Evolutionary conservation across 2,329 filamentous ascomycete species (phyloP).

Genomic region (Pseudocercospora fijiensis): DNA sequence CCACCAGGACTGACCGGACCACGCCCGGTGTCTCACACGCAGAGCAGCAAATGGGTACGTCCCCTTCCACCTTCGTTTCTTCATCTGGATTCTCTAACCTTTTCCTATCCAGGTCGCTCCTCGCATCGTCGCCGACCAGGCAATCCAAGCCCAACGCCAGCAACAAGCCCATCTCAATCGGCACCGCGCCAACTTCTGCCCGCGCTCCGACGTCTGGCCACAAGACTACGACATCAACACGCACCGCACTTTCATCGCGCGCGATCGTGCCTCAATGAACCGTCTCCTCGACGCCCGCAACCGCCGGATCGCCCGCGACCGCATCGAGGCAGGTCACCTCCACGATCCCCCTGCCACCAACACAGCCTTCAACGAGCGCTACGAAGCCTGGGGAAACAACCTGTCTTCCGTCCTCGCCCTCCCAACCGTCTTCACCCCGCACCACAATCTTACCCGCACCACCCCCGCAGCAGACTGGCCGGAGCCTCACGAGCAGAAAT

Average conservation of each 20-base stretch:
- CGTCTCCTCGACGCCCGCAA: neutral
- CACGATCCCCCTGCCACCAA: conserved; percentile 3
- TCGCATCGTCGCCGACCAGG: neutral
- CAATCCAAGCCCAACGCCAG: neutral
- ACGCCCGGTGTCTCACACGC: neutral
- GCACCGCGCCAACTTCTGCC: neutral
- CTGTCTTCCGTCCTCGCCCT: conserved; percentile 38
- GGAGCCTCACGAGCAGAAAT: conserved; percentile 44
- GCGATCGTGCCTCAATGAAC: neutral
- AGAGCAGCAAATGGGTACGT: neutral
- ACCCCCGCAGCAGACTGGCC: conserved; percentile 42
- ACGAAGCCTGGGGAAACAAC: conserved; percentile 17
- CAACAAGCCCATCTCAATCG: neutral
- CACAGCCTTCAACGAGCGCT: conserved; percentile 12
- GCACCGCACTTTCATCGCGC: neutral
- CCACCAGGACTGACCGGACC: neutral
- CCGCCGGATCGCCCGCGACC: neutral
- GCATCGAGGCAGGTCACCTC: neutral
- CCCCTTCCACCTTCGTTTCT: neutral
- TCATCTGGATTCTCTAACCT: neutral
- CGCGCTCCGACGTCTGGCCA: neutral
- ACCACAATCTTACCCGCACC: neutral
- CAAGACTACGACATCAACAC: neutral
- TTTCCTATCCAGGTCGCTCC: neutral
- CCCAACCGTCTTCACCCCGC: conserved; percentile 40